A percentile compares a stretch with the other conserved stretches of the same genome.
phyloP scores from a whole-genome alignment of 2,329 filamentous ascomycete genomes.

The Xylaria sp. region DNA sequence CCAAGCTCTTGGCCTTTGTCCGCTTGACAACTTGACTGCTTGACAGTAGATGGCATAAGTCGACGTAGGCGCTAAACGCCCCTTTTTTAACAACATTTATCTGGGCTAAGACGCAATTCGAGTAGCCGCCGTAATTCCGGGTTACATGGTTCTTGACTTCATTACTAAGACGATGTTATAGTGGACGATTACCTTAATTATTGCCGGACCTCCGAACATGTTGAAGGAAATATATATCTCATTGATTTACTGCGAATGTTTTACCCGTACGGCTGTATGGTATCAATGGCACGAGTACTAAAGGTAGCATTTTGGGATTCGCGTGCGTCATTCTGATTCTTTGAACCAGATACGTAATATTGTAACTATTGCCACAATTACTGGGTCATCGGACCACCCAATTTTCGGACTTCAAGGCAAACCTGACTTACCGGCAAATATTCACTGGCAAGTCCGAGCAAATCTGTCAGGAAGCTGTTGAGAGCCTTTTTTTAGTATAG shows the following conservation, averaged over 20 bases:
- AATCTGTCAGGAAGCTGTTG: neutral
- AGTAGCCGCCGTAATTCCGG: neutral
- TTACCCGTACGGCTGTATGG: neutral
- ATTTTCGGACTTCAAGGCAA: neutral
- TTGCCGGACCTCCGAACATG: neutral
- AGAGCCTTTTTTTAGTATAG: neutral
- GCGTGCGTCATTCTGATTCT: neutral
- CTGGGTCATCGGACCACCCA: neutral
- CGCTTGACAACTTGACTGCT: conserved; percentile 8
- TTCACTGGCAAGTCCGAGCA: neutral
- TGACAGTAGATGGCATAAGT: neutral
- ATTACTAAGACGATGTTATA: neutral
- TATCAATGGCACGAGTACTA: neutral
- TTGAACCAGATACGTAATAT: neutral
- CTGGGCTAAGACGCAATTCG: neutral
- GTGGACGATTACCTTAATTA: neutral
- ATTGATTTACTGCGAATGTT: conserved; percentile 1
- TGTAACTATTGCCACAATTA: neutral
- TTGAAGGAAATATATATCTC: neutral
- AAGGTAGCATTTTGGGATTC: neutral
- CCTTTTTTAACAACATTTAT: conserved; percentile 1
- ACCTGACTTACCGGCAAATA: neutral
- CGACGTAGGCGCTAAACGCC: conserved; percentile 7
- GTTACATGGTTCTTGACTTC: neutral
- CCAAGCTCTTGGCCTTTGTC: conserved; percentile 46